These are phyloP conservation scores for Yamadazyma takamatsuzukensis DNA, from an alignment of 805 yeast genomes.

Conservation along the genomic window DNA sequence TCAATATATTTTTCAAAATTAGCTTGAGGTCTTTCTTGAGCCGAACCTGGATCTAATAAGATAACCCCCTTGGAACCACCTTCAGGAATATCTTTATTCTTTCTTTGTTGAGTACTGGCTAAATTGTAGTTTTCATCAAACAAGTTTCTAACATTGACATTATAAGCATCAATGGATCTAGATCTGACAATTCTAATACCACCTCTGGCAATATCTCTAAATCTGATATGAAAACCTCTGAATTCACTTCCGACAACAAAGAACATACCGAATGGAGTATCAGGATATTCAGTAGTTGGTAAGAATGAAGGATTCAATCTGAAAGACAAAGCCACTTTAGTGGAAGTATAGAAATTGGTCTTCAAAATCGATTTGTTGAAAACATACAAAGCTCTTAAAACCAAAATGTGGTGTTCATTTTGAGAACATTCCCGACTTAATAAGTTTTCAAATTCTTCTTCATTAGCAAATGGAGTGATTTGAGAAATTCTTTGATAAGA, in stretches of 20 bases:
- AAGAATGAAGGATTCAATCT: conserved; percentile 83
- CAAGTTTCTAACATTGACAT: conserved; percentile 77
- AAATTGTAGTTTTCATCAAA: conserved; percentile 96
- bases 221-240: conserved; percentile 95
- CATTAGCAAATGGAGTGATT: conserved; percentile 69
- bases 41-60: conserved; percentile 69
- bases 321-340: conserved; percentile 93
- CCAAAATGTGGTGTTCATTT: conserved; percentile 74
- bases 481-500: conserved; percentile 84
- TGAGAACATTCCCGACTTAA: conserved; percentile 71
- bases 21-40: conserved; percentile 75
- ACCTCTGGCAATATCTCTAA: conserved; percentile 96
- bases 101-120: conserved; percentile 94
- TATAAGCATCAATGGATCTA: conserved; percentile 79
- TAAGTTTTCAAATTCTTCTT: conserved; percentile 67
- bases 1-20: conserved; percentile 93
- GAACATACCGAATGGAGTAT: conserved; percentile 91
- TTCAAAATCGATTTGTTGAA: conserved; percentile 87
- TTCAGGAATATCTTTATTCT: conserved; percentile 97
- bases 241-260: conserved; percentile 94
- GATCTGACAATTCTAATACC: conserved; percentile 95
- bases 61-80: conserved; percentile 99
- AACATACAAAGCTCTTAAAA: conserved; percentile 73
- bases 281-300: conserved; percentile 85
- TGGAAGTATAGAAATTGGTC: conserved; percentile 90